These are phyloP conservation scores for Malus hybrid DNA, from an alignment of 331 rosid species.

Conservation along the genomic window DNA sequence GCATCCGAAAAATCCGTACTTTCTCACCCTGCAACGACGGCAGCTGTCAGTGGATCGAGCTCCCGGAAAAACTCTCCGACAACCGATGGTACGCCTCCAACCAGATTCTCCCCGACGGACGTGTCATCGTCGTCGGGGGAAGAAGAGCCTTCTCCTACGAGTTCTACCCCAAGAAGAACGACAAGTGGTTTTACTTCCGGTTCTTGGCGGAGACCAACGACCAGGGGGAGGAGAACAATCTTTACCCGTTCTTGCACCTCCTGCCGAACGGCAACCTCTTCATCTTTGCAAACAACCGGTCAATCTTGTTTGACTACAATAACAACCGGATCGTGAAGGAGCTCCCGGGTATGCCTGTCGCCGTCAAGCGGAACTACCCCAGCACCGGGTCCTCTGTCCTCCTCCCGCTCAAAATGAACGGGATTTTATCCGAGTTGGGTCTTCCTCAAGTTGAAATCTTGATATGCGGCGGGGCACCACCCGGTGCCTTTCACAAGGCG, in stretches of 20 bases:
- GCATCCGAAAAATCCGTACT: conserved; percentile 37
- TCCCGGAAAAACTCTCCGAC: conserved; percentile 1
- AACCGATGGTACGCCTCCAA: conserved; percentile 66
- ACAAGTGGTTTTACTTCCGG: conserved; percentile 5
- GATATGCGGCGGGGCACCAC: conserved; percentile 66
- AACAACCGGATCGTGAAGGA: conserved; percentile 24
- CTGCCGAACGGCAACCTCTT: conserved; percentile 66
- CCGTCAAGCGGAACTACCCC: conserved; percentile 54
- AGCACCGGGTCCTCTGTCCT: conserved; percentile 73
- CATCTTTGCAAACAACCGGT: conserved; percentile 57
- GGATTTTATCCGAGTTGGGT: not conserved
- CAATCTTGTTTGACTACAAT: conserved; percentile 41
- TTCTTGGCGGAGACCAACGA: conserved; percentile 56
- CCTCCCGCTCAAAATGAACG: conserved; percentile 33
- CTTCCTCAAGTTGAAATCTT: conserved; percentile 46
- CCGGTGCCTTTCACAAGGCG: conserved; percentile 37
- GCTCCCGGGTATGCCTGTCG: conserved; percentile 43
- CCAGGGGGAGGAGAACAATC: conserved; percentile 60
- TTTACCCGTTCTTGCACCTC: conserved; percentile 77
- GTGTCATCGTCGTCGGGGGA: conserved; percentile 52
- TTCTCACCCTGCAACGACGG: conserved; percentile 33
- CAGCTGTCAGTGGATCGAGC: conserved; percentile 59
- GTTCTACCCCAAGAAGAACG: conserved; percentile 46
- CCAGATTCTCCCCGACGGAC: conserved; percentile 58
- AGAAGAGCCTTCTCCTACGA: conserved; percentile 47